Conservation (phyloP, 1,139 yeast species). For the Geotrichum cucujoidarum region DNA sequence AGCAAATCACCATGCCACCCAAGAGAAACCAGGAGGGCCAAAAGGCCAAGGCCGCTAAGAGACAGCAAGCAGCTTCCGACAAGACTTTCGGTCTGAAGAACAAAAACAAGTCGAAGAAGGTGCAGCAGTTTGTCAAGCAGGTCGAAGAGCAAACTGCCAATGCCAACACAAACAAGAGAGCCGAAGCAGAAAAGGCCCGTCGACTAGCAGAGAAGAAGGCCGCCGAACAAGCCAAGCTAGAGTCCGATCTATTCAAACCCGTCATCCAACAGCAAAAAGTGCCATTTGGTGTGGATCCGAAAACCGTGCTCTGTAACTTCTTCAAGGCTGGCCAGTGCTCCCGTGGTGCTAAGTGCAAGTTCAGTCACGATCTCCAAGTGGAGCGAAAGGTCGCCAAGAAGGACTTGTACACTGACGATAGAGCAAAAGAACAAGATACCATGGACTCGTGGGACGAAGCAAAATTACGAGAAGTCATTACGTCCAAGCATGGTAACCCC, state of each 20-base stretch:
- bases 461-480: conserved; percentile 77
- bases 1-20: conserved; percentile 41
- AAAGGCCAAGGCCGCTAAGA: conserved; percentile 60
- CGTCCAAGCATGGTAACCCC: conserved; percentile 91
- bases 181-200: conserved; percentile 70
- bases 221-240: conserved; percentile 81
- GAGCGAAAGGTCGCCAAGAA: conserved; percentile 88
- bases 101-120: conserved; percentile 74
- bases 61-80: conserved; percentile 69
- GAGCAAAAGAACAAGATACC: conserved; percentile 73
- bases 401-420: conserved; percentile 87
- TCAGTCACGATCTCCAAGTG: conserved; percentile 80
- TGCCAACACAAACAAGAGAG: conserved; percentile 49
- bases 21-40: conserved; percentile 63
- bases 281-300: conserved; percentile 97
- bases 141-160: conserved; percentile 66
- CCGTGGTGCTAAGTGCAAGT: conserved; percentile 89
- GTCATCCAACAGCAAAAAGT: conserved; percentile 73
- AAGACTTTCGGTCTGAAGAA: conserved; percentile 93
- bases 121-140: conserved; percentile 79
- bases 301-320: conserved; percentile 83
- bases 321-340: conserved; percentile 87
- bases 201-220: conserved; percentile 85
- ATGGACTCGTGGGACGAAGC: conserved; percentile 98
- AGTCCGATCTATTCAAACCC: conserved; percentile 70